Evolutionary conservation across 441 rosid genomes (phyloP), one percentile per base, ranked within the genome.

Genomic region (Metrosideros polymorpha): DNA sequence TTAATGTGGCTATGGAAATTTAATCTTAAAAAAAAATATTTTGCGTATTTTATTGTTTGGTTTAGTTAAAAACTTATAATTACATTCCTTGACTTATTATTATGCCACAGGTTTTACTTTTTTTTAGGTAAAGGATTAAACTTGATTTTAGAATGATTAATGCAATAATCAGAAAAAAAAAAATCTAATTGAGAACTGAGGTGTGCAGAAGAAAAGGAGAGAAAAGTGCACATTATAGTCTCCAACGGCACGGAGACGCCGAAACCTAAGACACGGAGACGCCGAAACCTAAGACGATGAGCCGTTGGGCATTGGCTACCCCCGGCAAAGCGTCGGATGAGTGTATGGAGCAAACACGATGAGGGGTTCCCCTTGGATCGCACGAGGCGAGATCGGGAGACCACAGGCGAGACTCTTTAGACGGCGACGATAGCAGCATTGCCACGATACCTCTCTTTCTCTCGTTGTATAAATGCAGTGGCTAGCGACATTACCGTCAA

Each of bases 401-500:
- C 18, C 42, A 2, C 42, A 1, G 2, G 24, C 3, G 3, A 7
- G 42, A 61, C 35, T 30, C 42, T 3, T 30, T 6, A 17, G 6
- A 61, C 42, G 3, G 5, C 2, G 24, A 61, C 9, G 1, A 61
- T 2, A 42, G 75, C 75, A 6, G 10, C 22, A 3, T 30, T 8
- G 24, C 12, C 75, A 7, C 24, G 2, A 29, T 29, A 19, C 7
- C 8, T 18, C 55, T 51, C 55, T 18, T 0, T 15, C 10, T 15
- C 42, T 17, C 42, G 6, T 59, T 35, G 0, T 2, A 27, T 0
- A n/a, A n/a, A 2, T 29, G 71, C 2, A 12, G 57, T 8, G 1
- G 57, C 0, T 24, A 24, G 57, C 57, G 8, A 24, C 12, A 22
- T 54, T 3, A 24, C 27, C 12, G 9, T 24, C 57, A 4, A 54